These are phyloP conservation scores for Sextonia rubra DNA, from an alignment of 164 flowering plant species.

Conservation along the genomic window DNA sequence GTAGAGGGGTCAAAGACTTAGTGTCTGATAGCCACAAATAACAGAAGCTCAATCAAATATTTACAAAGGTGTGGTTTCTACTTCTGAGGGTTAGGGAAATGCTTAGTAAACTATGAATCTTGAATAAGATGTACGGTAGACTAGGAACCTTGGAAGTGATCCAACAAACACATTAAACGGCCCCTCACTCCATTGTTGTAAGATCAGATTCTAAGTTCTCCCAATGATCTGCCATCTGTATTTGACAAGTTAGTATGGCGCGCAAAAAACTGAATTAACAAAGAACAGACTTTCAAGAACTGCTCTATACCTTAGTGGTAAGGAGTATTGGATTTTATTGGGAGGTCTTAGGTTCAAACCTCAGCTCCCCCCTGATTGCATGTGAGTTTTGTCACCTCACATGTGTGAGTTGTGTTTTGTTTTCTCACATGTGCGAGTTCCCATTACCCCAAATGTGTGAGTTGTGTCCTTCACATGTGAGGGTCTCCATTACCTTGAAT, in stretches of 20 bases:
- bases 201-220: neutral
- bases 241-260: neutral
- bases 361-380: no score
- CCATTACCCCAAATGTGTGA: no score
- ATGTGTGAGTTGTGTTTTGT: no score
- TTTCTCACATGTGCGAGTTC: no score
- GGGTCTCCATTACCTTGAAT: no score
- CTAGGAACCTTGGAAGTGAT: neutral
- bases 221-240: constrained; percentile 4
- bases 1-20: neutral
- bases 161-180: neutral
- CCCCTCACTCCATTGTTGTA: neutral
- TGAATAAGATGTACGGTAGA: neutral
- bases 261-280: neutral
- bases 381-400: no score
- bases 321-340: no score
- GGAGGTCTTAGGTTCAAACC: no score
- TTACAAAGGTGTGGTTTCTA: neutral
- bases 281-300: no score
- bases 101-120: constrained; percentile 2
- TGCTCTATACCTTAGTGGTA: no score
- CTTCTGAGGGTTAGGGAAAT: neutral
- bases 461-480: no score
- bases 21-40: neutral
- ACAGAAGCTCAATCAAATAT: neutral